phyloP scores from a whole-genome alignment of 805 yeast species.

The Saccharomycopsis synnaedendra region DNA sequence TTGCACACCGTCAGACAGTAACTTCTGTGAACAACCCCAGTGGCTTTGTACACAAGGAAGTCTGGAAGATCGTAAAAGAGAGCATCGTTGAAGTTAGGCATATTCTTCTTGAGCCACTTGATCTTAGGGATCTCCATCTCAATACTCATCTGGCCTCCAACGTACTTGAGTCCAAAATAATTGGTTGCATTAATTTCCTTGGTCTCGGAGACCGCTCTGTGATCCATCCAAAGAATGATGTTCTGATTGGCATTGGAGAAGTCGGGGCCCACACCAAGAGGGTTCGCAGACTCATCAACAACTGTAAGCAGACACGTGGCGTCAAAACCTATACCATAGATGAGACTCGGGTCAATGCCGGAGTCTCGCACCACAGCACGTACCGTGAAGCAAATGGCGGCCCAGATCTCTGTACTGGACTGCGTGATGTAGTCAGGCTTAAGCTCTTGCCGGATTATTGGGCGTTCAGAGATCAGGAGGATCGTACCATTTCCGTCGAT shows the following conservation, averaged over 20 bases:
- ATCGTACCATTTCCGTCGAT: slow-evolving; percentile 79
- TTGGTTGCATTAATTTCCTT: slow-evolving; percentile 67
- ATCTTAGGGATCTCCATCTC: slow-evolving; percentile 98
- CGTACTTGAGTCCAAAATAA: slow-evolving; percentile 75
- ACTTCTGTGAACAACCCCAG: slow-evolving; percentile 78
- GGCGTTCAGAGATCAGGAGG: slow-evolving; percentile 65
- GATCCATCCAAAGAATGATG: slow-evolving; percentile 97
- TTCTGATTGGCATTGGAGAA: slow-evolving; percentile 64
- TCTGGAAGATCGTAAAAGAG: slow-evolving; percentile 92
- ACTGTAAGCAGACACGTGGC: slow-evolving; percentile 95
- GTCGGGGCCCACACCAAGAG: slow-evolving; percentile 89
- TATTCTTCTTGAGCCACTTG: slow-evolving; percentile 85
- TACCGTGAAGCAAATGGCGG: slow-evolving; percentile 73
- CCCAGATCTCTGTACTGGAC: slow-evolving; percentile 87
- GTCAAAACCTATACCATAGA: slow-evolving; percentile 89
- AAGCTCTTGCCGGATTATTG: slow-evolving; percentile 66
- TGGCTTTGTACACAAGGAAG: slow-evolving; percentile 82
- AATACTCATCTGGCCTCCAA: slow-evolving; percentile 95
- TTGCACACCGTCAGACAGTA: slow-evolving; percentile 89
- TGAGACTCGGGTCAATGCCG: slow-evolving; percentile 52
- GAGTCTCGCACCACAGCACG: slow-evolving; percentile 64
- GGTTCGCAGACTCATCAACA: slow-evolving; percentile 53
- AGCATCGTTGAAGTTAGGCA: slow-evolving; percentile 52
- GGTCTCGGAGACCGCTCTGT: slow-evolving; percentile 80
- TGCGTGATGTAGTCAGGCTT: slow-evolving; percentile 72